Conservation (phyloP, 768 basidiomycete genomes). For the Auriscalpium microsporum region DNA sequence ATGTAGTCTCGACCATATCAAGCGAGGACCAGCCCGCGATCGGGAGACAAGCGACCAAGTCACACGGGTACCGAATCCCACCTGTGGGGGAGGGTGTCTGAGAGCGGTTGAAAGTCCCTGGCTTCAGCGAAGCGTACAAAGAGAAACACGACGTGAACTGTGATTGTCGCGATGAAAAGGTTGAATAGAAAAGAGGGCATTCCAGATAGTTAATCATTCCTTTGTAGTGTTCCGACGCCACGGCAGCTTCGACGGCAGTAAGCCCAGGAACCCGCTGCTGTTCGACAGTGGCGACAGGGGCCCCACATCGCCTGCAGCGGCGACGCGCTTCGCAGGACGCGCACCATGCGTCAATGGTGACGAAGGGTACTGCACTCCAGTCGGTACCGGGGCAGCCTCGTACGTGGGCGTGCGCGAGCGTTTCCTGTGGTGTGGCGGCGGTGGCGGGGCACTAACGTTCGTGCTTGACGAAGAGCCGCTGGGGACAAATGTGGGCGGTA, state of each 20-base stretch:
- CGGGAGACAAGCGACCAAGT: background rate
- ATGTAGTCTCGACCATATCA: background rate
- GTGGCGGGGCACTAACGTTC: background rate
- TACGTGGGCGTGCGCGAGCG: background rate
- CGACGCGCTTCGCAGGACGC: background rate
- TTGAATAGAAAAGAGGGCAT: background rate
- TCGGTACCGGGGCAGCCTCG: constrained; percentile 10
- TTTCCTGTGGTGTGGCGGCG: background rate
- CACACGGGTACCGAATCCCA: background rate
- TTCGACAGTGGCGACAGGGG: background rate
- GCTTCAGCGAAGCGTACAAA: background rate
- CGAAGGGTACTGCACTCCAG: constrained; percentile 7
- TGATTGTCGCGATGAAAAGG: no score
- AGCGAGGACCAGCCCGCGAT: background rate
- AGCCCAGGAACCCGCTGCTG: background rate
- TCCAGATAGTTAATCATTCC: background rate
- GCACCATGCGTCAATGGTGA: constrained; percentile 1
- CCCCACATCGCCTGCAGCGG: background rate
- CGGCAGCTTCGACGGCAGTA: constrained; percentile 1
- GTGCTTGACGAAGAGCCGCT: background rate
- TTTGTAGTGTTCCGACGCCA: constrained; percentile 11
- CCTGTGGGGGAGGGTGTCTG: no score
- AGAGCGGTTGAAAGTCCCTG: background rate
- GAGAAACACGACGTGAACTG: no score
- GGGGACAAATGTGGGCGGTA: constrained; percentile 1